Evolutionary conservation across 306 rosid genomes (phyloP).

Genomic region (Arachis hypogaea): DNA sequence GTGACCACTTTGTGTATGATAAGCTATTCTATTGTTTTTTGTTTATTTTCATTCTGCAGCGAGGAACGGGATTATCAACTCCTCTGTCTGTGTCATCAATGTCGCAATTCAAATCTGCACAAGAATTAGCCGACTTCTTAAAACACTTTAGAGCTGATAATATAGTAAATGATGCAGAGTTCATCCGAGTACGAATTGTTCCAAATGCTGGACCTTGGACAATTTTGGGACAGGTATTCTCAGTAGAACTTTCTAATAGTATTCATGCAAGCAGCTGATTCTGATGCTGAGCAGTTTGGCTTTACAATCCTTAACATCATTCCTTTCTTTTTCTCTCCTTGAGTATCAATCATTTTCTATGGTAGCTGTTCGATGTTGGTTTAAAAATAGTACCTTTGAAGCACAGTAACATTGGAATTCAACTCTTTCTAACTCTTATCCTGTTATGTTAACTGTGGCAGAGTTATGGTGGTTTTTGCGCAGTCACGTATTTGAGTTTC

Average conservation of each 20-base stretch:
- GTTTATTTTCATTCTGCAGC: slow-evolving; percentile 57
- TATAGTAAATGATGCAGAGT: slow-evolving; percentile 92
- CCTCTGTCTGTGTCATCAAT: slow-evolving; percentile 85
- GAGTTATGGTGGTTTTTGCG: slow-evolving; percentile 97
- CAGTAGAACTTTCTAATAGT: slow-evolving; percentile 31
- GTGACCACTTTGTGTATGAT: not conserved
- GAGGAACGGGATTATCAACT: slow-evolving; percentile 97
- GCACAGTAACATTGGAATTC: slow-evolving; percentile 30
- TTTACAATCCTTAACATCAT: not conserved
- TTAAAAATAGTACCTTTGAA: slow-evolving; percentile 34
- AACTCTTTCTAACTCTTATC: slow-evolving; percentile 36
- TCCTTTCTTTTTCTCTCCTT: not conserved
- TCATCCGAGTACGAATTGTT: slow-evolving; percentile 76
- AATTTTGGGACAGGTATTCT: slow-evolving; percentile 87
- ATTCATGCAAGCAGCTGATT: slow-evolving; percentile 33
- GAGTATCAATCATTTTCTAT: not conserved
- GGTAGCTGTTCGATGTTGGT: slow-evolving; percentile 2
- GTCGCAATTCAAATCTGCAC: slow-evolving; percentile 76
- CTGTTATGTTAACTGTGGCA: slow-evolving; percentile 39
- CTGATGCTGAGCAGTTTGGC: slow-evolving; percentile 10
- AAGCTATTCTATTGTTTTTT: slow-evolving; percentile 36
- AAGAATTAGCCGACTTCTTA: slow-evolving; percentile 63
- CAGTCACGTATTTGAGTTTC: slow-evolving; percentile 89
- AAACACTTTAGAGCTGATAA: slow-evolving; percentile 89
- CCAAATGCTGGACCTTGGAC: slow-evolving; percentile 92